These are phyloP conservation scores for Venturia nashicola DNA, from an alignment of 2,329 filamentous ascomycete species.

Conservation along the genomic window DNA sequence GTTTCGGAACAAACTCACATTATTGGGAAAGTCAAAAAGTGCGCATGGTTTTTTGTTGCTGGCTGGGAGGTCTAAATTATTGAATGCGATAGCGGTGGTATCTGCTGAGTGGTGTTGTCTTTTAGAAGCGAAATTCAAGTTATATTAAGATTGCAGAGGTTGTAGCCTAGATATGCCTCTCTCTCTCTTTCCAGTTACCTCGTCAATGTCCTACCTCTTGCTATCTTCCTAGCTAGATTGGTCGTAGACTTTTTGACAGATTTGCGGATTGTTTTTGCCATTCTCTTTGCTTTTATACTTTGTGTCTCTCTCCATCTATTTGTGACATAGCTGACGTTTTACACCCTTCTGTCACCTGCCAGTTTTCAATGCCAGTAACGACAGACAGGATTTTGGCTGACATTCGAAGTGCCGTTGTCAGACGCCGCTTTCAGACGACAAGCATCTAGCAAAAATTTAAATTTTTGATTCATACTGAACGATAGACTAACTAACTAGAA, in stretches of 20 bases:
- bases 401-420: no score
- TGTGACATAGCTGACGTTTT: background rate
- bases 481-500: no score
- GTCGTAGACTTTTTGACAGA: background rate
- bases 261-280: background rate
- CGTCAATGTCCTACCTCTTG: background rate
- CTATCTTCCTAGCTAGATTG: background rate
- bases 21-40: conserved; percentile 5
- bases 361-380: no score
- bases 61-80: background rate
- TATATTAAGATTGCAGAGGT: background rate
- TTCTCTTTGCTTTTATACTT: background rate
- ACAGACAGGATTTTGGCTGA: no score
- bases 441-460: no score
- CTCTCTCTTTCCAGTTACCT: background rate
- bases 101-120: background rate
- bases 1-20: background rate
- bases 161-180: background rate
- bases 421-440: no score
- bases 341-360: no score
- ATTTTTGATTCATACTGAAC: no score
- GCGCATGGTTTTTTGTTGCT: background rate
- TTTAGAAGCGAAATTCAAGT: conserved; percentile 6
- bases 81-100: conserved; percentile 1
- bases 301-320: background rate